phyloP scores from a whole-genome alignment of 2,329 filamentous ascomycete genomes.

The Hymenoscyphus repandus region DNA sequence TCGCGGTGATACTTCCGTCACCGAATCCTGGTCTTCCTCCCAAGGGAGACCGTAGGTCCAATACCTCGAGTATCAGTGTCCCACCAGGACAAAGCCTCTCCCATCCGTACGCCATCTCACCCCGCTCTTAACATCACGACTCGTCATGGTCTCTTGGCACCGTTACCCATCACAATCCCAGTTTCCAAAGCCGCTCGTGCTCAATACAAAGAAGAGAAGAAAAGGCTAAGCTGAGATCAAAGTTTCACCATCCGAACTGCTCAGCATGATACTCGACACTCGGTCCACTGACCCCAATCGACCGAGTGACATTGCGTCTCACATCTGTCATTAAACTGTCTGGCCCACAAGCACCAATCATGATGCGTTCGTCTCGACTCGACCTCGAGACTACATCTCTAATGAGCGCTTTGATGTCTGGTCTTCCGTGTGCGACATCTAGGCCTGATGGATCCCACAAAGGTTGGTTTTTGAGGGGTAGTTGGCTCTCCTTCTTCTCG shows the following conservation, averaged over 20 bases:
- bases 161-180: too few species aligned
- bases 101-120: too few species aligned
- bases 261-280: constrained; percentile 48
- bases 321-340: constrained; percentile 39
- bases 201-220: too few species aligned
- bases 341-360: constrained; percentile 46
- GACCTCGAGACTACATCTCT: constrained; percentile 33
- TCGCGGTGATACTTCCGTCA: too few species aligned
- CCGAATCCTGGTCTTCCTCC: too few species aligned
- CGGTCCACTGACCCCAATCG: constrained; percentile 40
- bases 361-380: constrained; percentile 34
- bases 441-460: constrained; percentile 10
- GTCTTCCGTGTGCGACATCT: constrained; percentile 33
- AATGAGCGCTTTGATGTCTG: constrained; percentile 38
- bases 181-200: too few species aligned
- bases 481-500: constrained; percentile 6
- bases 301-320: constrained; percentile 39
- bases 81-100: too few species aligned
- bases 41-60: too few species aligned
- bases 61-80: too few species aligned
- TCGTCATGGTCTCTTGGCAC: too few species aligned
- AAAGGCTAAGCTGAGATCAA: not conserved
- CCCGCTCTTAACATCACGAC: too few species aligned
- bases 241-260: constrained; percentile 24
- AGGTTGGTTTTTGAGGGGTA: not conserved